A percentile compares a stretch with the other conserved stretches of the same genome.
phyloP scores from a whole-genome alignment of 139 green algal species.

The Tetradesmus obliquus region DNA sequence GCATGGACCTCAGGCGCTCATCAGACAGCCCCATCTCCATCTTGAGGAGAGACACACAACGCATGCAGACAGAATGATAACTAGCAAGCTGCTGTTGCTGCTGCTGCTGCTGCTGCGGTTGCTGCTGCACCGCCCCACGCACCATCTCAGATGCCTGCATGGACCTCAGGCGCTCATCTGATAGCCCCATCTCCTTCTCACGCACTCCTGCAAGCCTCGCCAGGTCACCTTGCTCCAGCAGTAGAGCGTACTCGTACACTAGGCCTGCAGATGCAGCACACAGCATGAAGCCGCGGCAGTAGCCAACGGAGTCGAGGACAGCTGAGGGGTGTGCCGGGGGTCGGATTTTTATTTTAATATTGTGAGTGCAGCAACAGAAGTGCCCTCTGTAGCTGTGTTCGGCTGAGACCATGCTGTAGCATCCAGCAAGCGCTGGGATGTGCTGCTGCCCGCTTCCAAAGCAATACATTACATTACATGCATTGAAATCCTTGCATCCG shows the following conservation, averaged over 20 bases:
- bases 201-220: neutral
- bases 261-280: neutral
- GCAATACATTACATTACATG: neutral
- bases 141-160: neutral
- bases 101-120: neutral
- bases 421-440: too few relatives aligned
- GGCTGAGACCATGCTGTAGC: too few relatives aligned
- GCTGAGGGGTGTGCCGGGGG: too few relatives aligned
- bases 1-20: neutral
- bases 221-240: neutral
- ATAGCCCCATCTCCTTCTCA: neutral
- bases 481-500: constrained; percentile 55
- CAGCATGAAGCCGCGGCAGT: neutral
- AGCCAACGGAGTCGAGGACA: too few relatives aligned
- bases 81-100: too few relatives aligned
- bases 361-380: neutral
- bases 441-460: too few relatives aligned
- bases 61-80: too few relatives aligned
- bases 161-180: neutral
- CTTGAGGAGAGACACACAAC: too few relatives aligned
- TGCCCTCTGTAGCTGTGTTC: too few relatives aligned
- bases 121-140: neutral
- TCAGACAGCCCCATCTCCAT: neutral
- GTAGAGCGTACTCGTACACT: neutral
- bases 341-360: neutral